Evolutionary conservation across 805 yeast genomes (phyloP).

Genomic region (Blastobotrys mokoenaii): DNA sequence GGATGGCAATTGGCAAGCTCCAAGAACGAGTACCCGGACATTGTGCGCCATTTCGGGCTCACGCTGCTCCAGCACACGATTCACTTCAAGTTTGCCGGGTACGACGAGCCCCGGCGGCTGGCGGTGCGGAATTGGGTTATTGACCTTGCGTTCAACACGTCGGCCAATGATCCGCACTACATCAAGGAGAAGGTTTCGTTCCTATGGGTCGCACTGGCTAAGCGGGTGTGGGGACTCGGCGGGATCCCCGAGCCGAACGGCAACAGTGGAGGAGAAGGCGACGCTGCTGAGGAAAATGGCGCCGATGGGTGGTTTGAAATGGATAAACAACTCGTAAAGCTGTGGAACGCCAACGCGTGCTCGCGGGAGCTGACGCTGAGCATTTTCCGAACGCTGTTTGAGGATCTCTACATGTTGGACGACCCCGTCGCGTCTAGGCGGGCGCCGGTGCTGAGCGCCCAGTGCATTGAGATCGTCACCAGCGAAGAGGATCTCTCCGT

Average conservation of each 20-base stretch:
- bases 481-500: conserved; percentile 55
- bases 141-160: conserved; percentile 57
- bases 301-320: conserved; percentile 70
- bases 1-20: conserved; percentile 77
- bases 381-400: conserved; percentile 79
- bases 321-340: conserved; percentile 65
- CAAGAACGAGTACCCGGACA: conserved; percentile 50
- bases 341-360: conserved; percentile 61
- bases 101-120: conserved; percentile 47
- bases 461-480: conserved; percentile 76
- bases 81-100: conserved; percentile 43
- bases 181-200: conserved; percentile 83
- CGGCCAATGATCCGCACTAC: conserved; percentile 73
- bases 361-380: conserved; percentile 71
- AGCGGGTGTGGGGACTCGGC: conserved; percentile 77
- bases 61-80: conserved; percentile 71
- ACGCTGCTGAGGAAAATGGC: conserved; percentile 16
- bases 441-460: conserved; percentile 64
- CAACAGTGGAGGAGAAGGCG: conserved; percentile 14
- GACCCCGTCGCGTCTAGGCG: conserved; percentile 85
- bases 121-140: conserved; percentile 80
- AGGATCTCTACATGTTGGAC: conserved; percentile 84
- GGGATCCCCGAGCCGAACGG: conserved; percentile 6
- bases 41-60: conserved; percentile 86
- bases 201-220: conserved; percentile 86